Conservation (phyloP, 2,329 filamentous ascomycete species). For the Pseudopithomyces chartarum region DNA sequence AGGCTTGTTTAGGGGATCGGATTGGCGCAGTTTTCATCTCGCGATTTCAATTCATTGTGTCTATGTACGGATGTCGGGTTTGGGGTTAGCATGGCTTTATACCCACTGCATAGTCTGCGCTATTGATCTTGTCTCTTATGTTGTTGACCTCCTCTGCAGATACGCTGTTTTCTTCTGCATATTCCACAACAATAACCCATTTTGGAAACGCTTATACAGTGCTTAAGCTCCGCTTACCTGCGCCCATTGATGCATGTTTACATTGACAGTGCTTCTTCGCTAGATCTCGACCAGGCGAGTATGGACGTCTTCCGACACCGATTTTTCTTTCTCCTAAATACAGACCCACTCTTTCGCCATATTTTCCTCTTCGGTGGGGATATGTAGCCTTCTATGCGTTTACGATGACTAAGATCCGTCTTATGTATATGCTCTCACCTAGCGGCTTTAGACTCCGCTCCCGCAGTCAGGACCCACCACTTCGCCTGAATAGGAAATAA, state of each 20-base stretch:
- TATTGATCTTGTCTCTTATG: slow-evolving; percentile 7
- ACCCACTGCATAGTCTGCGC: slow-evolving; percentile 24
- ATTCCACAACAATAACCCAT: background rate
- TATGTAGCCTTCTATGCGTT: background rate
- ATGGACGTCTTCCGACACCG: background rate
- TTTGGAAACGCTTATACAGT: background rate
- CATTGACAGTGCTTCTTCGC: no score
- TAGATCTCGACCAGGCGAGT: no score
- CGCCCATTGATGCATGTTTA: no score
- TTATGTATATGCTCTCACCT: background rate
- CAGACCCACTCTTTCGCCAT: background rate
- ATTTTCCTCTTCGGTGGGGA: background rate
- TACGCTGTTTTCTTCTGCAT: no score
- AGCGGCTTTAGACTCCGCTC: background rate
- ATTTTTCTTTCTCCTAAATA: background rate
- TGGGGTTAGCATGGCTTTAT: slow-evolving; percentile 24
- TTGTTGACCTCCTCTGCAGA: background rate
- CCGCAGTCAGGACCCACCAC: background rate
- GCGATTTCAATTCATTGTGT: slow-evolving; percentile 6
- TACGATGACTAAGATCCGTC: background rate
- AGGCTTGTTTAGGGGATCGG: background rate
- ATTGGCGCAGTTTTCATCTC: background rate
- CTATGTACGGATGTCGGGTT: slow-evolving; percentile 7
- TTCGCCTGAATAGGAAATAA: background rate
- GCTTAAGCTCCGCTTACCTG: background rate